Evolutionary conservation across 306 rosid genomes (phyloP), one percentile per base, ranked within the genome.

Genomic region (Prunus armeniaca): DNA sequence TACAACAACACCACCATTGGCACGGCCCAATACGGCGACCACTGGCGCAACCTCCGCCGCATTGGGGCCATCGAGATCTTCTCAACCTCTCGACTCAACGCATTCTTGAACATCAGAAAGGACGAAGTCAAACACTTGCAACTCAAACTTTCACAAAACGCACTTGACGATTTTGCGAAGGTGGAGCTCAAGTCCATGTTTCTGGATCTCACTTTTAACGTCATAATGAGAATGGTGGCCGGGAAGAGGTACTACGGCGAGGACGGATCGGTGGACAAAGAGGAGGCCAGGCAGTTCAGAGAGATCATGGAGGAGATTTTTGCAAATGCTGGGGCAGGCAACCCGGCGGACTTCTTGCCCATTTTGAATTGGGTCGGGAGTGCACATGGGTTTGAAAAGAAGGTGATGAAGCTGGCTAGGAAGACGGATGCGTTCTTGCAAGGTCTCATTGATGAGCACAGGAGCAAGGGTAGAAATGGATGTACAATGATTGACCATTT

Each of bases 41-140:
- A 87, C 70, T 92, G 97, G 93, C 93, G 92, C 20, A 92, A 88
- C 86, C 52, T 88, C 1, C 97, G 93, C 22, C 93, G 96, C 27
- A 86, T 92, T 1, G 74, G 89, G 47, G 24, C 92, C 3, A 25
- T 81, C 1, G 93, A 92, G 68, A 87, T 92, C 54, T 87, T 88
- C 76, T 92, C 95, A 15, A 12, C 83, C 9, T 38, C 27, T 15
- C 74, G 87, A 1, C 74, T 81, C 27, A 85, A 78, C 61, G 22
- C 20, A 30, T 88, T 88, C 50, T 3, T 5, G 2, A 76, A 30
- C 9, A 19, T 86, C 34, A 84, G 92, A 28, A 79, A 18, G 8
- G 89, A 88, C 19, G 93, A 92, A 76, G 84, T 77, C 46, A 12
- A 65, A 22, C 78, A 79, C 10, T 12, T 92, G 12, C 47, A 87